Percentiles rank a stretch among this genome's conserved stretches.
Evolutionary conservation across 1,139 yeast species (phyloP).

Genomic region (Geotrichum siamense): DNA sequence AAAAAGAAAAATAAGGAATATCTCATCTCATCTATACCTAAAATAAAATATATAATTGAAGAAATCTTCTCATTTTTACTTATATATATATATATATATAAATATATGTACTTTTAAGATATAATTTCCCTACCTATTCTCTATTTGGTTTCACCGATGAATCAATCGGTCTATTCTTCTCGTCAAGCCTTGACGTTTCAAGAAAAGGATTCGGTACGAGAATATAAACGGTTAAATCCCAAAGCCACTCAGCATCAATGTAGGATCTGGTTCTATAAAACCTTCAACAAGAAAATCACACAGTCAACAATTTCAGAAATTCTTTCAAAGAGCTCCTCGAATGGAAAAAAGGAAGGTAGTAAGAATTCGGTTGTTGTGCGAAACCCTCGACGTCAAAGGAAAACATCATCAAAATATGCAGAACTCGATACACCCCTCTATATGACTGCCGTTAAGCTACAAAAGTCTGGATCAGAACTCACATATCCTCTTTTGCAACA

Average conservation of each 20-base stretch:
- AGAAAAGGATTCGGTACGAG: constrained; percentile 5
- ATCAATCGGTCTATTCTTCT: constrained; percentile 1
- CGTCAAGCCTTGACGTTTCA: constrained; percentile 6
- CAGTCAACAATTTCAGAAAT: constrained; percentile 7
- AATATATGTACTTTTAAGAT: too few species aligned
- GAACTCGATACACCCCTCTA: constrained; percentile 7
- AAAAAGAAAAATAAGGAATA: too few species aligned
- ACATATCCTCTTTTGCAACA: constrained; percentile 6
- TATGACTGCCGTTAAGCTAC: not conserved
- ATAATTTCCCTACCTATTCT: too few species aligned
- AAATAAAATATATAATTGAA: too few species aligned
- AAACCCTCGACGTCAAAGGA: constrained; percentile 3
- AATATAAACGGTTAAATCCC: not conserved
- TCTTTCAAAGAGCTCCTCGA: constrained; percentile 1
- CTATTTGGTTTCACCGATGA: too few species aligned
- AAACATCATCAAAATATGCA: constrained; percentile 5
- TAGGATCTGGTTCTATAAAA: constrained; percentile 2
- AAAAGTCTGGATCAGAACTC: constrained; percentile 1
- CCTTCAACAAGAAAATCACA: constrained; percentile 2
- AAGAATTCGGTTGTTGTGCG: constrained; percentile 5
- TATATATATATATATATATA: too few species aligned
- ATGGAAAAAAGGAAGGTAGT: not conserved
- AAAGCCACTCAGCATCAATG: constrained; percentile 5
- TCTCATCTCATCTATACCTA: too few species aligned
- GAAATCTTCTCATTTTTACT: too few species aligned